Evolutionary conservation across 768 basidiomycete species (phyloP), one percentile per base, ranked within the genome.

Genomic region (Cubamyces lactineus): DNA sequence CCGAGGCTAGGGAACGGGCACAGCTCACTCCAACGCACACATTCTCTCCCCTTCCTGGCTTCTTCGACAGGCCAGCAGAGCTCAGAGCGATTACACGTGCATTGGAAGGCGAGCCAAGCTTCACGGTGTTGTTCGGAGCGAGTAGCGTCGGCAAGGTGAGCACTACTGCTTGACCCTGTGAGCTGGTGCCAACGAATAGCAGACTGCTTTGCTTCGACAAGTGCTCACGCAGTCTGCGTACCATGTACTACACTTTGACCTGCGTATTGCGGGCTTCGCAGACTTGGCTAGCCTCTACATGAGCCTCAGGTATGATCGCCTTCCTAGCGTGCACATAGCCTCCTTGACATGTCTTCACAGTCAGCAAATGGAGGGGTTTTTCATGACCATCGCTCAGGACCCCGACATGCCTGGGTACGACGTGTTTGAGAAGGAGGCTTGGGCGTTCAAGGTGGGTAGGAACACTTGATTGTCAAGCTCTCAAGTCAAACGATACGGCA

Each of bases 191-290:
- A 19, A 24, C 16, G 19, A 19, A 34, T 17, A 38, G 24, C 67
- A 92, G 87, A 94, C 92, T 5, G 86, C 88, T 0, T 81, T 94
- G 8, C 78, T 94, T 13, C 83, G 91, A 47, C 89, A 94, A 74
- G 84, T 93, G 26, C 83, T 94, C 24, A 86, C 85, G 12, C 77
- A 79, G 19, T 80, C 86, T 11, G 77, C 77, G 52, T 94, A 88
- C 69, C 89, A 92, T 74, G 89, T 93, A 56, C 80, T 93, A 50
- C 88, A 92, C 69, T 91, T 94, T 66, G 91, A 94, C 72, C 79
- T 94, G 45, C 85, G 91, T 5, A 91, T 93, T 51, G 84, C 92
- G 3, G 91, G 91, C 0, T 94, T 94, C 68, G 90, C 91, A 2
- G 92, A 93, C 69, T 78, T 94, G 12, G 76, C 83, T 1, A 92